These are phyloP conservation scores for Perkinsus marinus DNA, from an alignment of 169 alveolate genomes.

Conservation along the genomic window DNA sequence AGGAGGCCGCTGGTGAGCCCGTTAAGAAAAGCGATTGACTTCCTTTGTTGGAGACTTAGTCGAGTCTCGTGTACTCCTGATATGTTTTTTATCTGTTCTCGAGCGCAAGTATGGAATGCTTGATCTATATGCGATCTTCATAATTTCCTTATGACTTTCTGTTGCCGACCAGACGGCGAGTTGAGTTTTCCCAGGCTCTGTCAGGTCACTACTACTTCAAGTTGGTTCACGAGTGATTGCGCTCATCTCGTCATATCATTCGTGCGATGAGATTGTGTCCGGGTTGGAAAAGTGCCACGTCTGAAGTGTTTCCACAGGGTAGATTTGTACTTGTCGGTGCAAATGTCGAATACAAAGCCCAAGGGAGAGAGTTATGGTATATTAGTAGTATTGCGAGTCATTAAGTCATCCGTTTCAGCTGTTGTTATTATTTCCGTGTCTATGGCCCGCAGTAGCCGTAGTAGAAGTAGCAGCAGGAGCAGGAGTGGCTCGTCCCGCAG, in stretches of 20 bases:
- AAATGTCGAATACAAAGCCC: too few relatives aligned
- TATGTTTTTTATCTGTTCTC: background rate
- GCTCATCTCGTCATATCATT: too few relatives aligned
- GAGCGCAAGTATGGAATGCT: background rate
- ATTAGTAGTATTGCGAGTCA: too few relatives aligned
- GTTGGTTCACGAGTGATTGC: too few relatives aligned
- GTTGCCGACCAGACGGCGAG: background rate
- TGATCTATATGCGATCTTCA: background rate
- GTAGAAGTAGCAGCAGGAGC: too few relatives aligned
- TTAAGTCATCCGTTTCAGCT: too few relatives aligned
- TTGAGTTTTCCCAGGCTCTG: background rate
- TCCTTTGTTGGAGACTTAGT: too few relatives aligned
- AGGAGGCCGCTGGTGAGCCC: background rate
- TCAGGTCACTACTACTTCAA: too few relatives aligned
- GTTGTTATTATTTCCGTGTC: background rate
- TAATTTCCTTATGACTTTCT: background rate
- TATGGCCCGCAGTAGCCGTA: background rate
- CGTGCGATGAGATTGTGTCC: background rate
- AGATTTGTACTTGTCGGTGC: too few relatives aligned
- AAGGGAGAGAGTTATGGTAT: too few relatives aligned
- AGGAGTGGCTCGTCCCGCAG: too few relatives aligned
- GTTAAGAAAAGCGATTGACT: background rate
- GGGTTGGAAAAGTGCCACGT: background rate
- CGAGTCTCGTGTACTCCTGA: background rate
- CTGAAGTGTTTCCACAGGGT: too few relatives aligned